These are phyloP conservation scores for Monascus ruber DNA, from an alignment of 2,329 filamentous ascomycete genomes.

Conservation along the genomic window DNA sequence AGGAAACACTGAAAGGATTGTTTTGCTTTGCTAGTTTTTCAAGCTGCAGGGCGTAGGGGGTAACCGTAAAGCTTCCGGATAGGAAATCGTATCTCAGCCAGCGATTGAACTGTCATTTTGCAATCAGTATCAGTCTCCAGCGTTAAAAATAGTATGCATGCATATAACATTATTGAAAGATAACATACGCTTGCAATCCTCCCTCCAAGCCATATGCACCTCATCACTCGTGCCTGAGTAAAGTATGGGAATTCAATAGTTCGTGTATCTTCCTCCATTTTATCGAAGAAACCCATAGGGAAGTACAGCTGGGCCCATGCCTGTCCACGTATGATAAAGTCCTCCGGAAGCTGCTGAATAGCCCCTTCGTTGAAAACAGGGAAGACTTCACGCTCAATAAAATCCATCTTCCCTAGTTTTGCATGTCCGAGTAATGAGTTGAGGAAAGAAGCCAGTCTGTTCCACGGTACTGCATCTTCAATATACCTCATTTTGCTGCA, in stretches of 20 bases:
- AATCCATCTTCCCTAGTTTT: constrained; percentile 15
- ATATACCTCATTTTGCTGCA: constrained; percentile 26
- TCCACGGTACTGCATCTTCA: constrained; percentile 40
- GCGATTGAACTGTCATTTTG: constrained; percentile 19
- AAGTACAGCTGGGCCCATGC: constrained; percentile 41
- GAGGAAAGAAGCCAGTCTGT: constrained; percentile 38
- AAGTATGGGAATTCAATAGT: constrained; percentile 40
- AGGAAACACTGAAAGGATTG: not conserved
- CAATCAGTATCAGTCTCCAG: not conserved
- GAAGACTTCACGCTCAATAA: constrained; percentile 28
- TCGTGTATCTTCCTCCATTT: constrained; percentile 45
- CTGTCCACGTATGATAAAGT: constrained; percentile 46
- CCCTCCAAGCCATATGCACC: constrained; percentile 41
- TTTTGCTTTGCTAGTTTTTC: constrained; percentile 6
- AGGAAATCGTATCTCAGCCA: constrained; percentile 28
- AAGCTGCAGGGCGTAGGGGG: constrained; percentile 17
- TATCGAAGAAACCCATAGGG: constrained; percentile 40
- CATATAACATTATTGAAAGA: not conserved
- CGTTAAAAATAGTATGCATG: not conserved
- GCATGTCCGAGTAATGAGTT: constrained; percentile 39
- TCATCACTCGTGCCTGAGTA: constrained; percentile 36
- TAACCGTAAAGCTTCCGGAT: constrained; percentile 21
- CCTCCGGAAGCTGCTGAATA: constrained; percentile 44
- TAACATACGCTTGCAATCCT: constrained; percentile 32
- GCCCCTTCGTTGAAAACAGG: constrained; percentile 29